Conservation (phyloP, 176 grass and related monocot genomes). For the Eragrostis curvula region DNA sequence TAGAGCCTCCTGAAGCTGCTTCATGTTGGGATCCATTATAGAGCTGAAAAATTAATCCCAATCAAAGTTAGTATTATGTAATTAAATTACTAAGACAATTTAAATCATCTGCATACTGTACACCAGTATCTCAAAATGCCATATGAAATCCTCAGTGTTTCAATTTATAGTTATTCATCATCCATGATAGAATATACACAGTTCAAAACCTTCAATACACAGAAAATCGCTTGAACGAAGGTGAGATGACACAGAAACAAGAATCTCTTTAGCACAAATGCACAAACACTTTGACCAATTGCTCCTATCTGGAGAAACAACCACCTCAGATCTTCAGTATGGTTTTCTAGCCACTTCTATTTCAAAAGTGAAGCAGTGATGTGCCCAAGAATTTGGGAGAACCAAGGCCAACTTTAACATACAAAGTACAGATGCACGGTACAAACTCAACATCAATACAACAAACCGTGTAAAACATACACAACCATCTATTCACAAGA, state of each 20-base stretch:
- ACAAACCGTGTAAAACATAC: neutral
- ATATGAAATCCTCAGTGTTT: neutral
- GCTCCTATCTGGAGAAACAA: neutral
- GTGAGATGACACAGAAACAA: neutral
- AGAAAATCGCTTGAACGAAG: neutral
- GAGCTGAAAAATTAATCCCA: slow-evolving; percentile 34
- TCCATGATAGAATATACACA: neutral
- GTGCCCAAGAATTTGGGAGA: neutral
- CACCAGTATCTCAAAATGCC: neutral
- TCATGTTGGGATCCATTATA: slow-evolving; percentile 73
- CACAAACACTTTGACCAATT: neutral
- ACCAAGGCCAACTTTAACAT: neutral
- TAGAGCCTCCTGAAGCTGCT: slow-evolving; percentile 65
- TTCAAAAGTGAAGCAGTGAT: neutral
- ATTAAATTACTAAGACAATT: slow-evolving; percentile 6
- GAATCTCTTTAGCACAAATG: neutral
- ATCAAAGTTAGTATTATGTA: neutral
- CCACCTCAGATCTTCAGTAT: neutral
- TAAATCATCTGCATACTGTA: neutral
- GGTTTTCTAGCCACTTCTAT: neutral
- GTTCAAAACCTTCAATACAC: neutral
- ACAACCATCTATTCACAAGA: neutral
- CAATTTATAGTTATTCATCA: neutral
- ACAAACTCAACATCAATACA: neutral
- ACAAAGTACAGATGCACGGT: neutral